These are phyloP conservation scores for Russula griseocarnosa DNA, from an alignment of 768 basidiomycete genomes.

Conservation along the genomic window DNA sequence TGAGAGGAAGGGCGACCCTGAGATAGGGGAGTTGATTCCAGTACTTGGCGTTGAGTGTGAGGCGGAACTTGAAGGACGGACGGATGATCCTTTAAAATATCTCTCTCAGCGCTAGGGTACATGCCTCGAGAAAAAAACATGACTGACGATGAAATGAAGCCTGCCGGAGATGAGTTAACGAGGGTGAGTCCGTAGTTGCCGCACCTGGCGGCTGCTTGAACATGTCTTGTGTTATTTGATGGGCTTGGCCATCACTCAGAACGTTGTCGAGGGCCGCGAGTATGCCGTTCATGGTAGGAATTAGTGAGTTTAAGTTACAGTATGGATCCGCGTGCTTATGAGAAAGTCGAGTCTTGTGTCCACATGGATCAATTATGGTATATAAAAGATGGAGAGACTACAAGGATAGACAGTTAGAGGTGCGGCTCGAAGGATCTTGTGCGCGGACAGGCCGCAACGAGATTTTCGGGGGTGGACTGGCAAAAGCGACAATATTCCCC, in stretches of 20 bases:
- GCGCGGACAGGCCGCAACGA: background rate
- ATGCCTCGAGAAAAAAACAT: background rate
- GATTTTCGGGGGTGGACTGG: background rate
- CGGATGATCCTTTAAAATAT: background rate
- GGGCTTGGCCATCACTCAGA: background rate
- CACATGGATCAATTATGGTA: background rate
- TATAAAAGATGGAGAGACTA: constrained; percentile 8
- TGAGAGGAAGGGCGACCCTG: background rate
- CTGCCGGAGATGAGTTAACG: background rate
- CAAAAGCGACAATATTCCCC: background rate
- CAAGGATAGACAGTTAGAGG: constrained; percentile 2
- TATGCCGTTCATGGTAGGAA: background rate
- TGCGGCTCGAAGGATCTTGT: background rate
- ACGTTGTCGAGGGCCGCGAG: background rate
- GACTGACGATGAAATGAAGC: constrained; percentile 4
- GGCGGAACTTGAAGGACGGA: background rate
- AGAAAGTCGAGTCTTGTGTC: background rate
- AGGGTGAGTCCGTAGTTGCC: background rate
- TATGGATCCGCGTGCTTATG: background rate
- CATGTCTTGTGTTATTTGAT: background rate
- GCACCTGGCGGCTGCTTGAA: constrained; percentile 9
- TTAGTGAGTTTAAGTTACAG: background rate
- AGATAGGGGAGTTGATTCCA: background rate
- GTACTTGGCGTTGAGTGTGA: background rate
- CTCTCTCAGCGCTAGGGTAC: background rate